These are phyloP conservation scores for Deinandra increscens DNA, from an alignment of 129 eudicot genomes.

Conservation along the genomic window DNA sequence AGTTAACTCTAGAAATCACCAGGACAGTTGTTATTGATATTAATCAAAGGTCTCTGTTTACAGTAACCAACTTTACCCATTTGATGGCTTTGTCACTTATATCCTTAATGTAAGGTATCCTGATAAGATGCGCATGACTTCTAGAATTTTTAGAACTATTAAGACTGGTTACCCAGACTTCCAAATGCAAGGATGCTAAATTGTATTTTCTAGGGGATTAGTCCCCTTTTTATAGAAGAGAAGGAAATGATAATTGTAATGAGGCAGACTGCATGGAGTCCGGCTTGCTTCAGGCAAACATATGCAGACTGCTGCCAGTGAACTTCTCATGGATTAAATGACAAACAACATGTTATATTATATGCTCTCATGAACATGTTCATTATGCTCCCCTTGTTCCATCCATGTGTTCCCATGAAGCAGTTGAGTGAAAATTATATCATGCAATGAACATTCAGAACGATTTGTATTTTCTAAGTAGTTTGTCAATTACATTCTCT, in stretches of 20 bases:
- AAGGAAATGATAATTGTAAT: background rate
- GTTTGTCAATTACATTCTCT: background rate
- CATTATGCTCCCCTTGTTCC: background rate
- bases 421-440: background rate
- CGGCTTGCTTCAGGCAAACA: constrained; percentile 4
- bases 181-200: background rate
- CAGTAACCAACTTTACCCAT: constrained; percentile 6
- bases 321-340: background rate
- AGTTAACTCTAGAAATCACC: constrained; percentile 1
- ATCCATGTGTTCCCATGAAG: background rate
- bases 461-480: background rate
- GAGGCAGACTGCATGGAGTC: background rate
- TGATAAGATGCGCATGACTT: background rate
- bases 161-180: background rate
- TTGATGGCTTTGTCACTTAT: background rate
- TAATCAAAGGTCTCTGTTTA: background rate
- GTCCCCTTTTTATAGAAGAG: background rate
- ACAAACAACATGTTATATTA: background rate
- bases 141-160: background rate
- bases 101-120: constrained; percentile 10
- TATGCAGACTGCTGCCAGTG: background rate
- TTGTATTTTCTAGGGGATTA: background rate
- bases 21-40: background rate
- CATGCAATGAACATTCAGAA: constrained; percentile 4
- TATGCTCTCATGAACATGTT: constrained; percentile 1